Conservation (phyloP, 139 green algal genomes). For the Auxenochlorella protothecoides region DNA sequence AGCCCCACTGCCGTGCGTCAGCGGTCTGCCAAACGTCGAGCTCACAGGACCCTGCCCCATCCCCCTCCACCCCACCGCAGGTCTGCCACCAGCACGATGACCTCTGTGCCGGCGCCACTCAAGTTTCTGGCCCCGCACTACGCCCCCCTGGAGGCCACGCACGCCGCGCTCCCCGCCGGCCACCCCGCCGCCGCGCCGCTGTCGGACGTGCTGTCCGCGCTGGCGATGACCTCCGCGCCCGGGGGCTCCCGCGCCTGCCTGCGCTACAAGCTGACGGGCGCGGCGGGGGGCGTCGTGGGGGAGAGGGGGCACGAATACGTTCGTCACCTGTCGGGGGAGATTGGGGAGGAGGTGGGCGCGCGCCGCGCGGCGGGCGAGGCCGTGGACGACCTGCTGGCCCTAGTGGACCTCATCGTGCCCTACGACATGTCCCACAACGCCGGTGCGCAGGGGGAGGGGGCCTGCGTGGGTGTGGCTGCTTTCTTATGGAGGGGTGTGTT, state of each 20-base stretch:
- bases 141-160: conserved; percentile 51
- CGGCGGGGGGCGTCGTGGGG: conserved; percentile 26
- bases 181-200: conserved; percentile 43
- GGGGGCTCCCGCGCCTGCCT: conserved; percentile 70
- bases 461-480: neutral
- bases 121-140: conserved; percentile 95
- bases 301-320: conserved; percentile 97
- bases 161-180: conserved; percentile 38
- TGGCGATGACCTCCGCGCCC: conserved; percentile 79
- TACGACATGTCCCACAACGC: conserved; percentile 97
- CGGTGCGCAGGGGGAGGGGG: conserved; percentile 5
- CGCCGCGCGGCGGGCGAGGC: neutral
- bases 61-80: neutral
- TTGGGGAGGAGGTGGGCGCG: conserved; percentile 28
- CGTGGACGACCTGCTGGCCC: conserved; percentile 67
- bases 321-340: conserved; percentile 60
- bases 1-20: no score
- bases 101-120: conserved; percentile 93
- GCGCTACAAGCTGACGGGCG: conserved; percentile 62
- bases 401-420: conserved; percentile 89
- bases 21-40: no score
- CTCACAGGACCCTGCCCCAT: no score
- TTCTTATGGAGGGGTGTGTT: neutral
- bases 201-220: conserved; percentile 90
- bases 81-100: conserved; percentile 91